Conservation (phyloP, 345 rosid species). For the Mangifera indica region DNA sequence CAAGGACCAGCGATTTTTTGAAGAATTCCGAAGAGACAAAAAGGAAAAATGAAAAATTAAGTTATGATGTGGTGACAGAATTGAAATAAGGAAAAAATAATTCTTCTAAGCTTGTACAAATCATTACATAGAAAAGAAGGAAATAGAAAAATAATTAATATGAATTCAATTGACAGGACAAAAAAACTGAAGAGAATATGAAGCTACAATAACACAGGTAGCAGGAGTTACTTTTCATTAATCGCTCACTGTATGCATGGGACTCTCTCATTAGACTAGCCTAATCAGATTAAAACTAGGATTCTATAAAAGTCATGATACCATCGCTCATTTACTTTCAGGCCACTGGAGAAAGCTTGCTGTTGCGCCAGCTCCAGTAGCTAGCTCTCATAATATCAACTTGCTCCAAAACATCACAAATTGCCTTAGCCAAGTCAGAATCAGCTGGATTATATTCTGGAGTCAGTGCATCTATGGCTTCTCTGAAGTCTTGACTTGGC, state of each 20-base stretch:
- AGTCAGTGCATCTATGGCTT: constrained; percentile 49
- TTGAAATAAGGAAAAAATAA: not conserved
- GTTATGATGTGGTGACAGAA: not conserved
- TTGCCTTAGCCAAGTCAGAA: constrained; percentile 41
- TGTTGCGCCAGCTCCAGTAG: constrained; percentile 83
- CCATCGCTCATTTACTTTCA: not conserved
- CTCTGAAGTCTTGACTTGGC: constrained; percentile 59
- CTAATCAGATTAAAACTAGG: not conserved
- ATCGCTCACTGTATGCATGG: not conserved
- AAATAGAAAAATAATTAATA: not conserved
- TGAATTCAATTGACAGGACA: not conserved
- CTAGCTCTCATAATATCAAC: constrained; percentile 70
- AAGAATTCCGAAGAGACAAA: too few relatives aligned
- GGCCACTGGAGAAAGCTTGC: constrained; percentile 37
- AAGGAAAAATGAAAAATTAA: too few relatives aligned
- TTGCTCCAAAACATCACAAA: constrained; percentile 58
- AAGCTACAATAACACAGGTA: not conserved
- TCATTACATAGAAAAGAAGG: not conserved
- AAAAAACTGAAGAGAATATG: not conserved
- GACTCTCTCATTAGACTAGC: not conserved
- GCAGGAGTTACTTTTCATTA: not conserved
- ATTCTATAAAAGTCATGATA: not conserved
- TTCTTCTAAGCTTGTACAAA: not conserved
- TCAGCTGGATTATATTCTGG: constrained; percentile 37
- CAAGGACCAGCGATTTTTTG: too few relatives aligned